Evolutionary conservation across 805 yeast genomes (phyloP).

Genomic region (Saccharomycopsis sp.): DNA sequence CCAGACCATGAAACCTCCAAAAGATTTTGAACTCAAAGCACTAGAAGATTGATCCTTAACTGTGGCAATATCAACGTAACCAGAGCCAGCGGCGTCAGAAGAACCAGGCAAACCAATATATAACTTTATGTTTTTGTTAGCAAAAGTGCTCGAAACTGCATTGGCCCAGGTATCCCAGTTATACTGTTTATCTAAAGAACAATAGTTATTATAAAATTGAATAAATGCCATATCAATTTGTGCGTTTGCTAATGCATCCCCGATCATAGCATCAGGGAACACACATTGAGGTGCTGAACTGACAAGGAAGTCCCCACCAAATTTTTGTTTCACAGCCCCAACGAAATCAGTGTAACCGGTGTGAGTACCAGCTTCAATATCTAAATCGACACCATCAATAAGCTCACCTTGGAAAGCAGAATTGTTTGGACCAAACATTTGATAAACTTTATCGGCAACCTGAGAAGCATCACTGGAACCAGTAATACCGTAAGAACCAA

Average conservation of each 20-base stretch:
- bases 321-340: slow-evolving; percentile 25
- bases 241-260: slow-evolving; percentile 39
- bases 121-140: slow-evolving; percentile 44
- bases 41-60: slow-evolving; percentile 27
- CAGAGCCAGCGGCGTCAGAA: slow-evolving; percentile 45
- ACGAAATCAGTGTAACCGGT: slow-evolving; percentile 69
- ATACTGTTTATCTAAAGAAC: slow-evolving; percentile 47
- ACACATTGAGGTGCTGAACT: slow-evolving; percentile 92
- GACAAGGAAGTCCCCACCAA: slow-evolving; percentile 50
- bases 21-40: slow-evolving; percentile 28
- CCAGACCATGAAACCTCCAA: slow-evolving; percentile 91
- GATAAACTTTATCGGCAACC: slow-evolving; percentile 8
- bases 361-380: slow-evolving; percentile 58
- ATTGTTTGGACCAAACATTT: slow-evolving; percentile 25
- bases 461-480: slow-evolving; percentile 2
- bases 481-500: slow-evolving; percentile 40
- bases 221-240: slow-evolving; percentile 56
- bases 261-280: slow-evolving; percentile 69
- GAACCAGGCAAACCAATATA: slow-evolving; percentile 61
- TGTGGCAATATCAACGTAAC: slow-evolving; percentile 44
- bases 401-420: slow-evolving; percentile 48
- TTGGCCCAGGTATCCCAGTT: slow-evolving; percentile 30
- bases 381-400: slow-evolving; percentile 90
- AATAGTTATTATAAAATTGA: slow-evolving; percentile 64
- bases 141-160: slow-evolving; percentile 27